A percentile compares a stretch with the other conserved stretches of the same genome.
Evolutionary conservation across 805 yeast genomes (phyloP).

Genomic region (Monosporozyma solicola): DNA sequence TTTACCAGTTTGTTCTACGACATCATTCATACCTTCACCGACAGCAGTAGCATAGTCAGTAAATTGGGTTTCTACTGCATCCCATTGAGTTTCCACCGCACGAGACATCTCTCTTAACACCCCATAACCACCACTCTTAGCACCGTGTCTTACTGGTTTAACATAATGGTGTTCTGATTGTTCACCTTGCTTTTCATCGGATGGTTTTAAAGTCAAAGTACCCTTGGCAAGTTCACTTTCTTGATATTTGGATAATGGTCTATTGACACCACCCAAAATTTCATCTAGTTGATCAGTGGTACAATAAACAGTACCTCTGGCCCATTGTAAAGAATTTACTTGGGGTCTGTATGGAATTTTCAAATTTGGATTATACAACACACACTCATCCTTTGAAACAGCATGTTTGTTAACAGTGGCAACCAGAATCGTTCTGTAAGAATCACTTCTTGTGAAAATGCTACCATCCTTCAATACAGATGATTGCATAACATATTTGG

Average conservation of each 20-base stretch:
- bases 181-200: slow-evolving; percentile 5
- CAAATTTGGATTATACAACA: slow-evolving; percentile 59
- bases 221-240: slow-evolving; percentile 53
- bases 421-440: slow-evolving; percentile 45
- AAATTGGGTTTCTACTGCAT: slow-evolving; percentile 43
- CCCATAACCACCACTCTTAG: slow-evolving; percentile 34
- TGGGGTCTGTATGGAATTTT: slow-evolving; percentile 72
- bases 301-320: slow-evolving; percentile 64
- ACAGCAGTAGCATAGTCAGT: slow-evolving; percentile 50
- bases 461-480: slow-evolving; percentile 48
- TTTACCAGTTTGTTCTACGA: slow-evolving; percentile 41
- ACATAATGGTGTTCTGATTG: slow-evolving; percentile 27
- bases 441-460: slow-evolving; percentile 45
- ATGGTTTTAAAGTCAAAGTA: slow-evolving; percentile 25
- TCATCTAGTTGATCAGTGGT: slow-evolving; percentile 52
- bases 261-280: slow-evolving; percentile 65
- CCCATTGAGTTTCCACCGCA: slow-evolving; percentile 44
- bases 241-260: slow-evolving; percentile 49
- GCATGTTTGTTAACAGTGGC: slow-evolving; percentile 35
- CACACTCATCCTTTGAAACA: slow-evolving; percentile 35
- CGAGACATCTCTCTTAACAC: slow-evolving; percentile 34
- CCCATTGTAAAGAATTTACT: slow-evolving; percentile 75
- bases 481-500: slow-evolving; percentile 35
- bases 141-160: slow-evolving; percentile 39
- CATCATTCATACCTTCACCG: slow-evolving; percentile 46